Evolutionary conservation across 768 basidiomycete genomes (phyloP), one percentile per base, ranked within the genome.

Genomic region (Lactarius trivialis): DNA sequence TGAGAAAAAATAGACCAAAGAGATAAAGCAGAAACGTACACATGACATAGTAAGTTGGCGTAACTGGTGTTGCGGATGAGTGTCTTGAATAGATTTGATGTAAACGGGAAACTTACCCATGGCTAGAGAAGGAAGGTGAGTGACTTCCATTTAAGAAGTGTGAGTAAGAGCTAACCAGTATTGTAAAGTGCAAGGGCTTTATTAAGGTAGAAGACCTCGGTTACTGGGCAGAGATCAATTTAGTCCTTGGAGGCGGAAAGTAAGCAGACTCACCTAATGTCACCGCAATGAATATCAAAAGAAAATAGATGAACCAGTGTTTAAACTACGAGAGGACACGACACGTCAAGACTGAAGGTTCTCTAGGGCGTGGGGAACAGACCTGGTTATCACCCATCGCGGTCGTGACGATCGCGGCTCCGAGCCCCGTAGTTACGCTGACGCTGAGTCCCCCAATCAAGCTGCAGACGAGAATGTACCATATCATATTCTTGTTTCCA

Each of bases 381-480:
- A 84, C 89, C 81, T 92, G 91, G 73, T 89, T 93, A 65, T 89
- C 78, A 41, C 89, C 89, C 76, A 80, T 76, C 5, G 79, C 83
- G 45, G 84, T 84, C 54, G 88, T 85, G 30, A 99, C 87, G 68
- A 98, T 97, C 24, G 93, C 88, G 48, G 91, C 79, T 50, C 97
- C 94, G 39, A 98, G 81, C 36, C 97, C 96, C 34, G 93, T 94
- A 15, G 95, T 96, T 58, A 96, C 95, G 68, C 89, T 92, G 67
- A 96, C 93, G 60, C 88, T 91, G 53, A 96, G 87, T 0, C 97
- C 97, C 19, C 97, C 97, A 70, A 99, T 98, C 82, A 98, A 86
- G 65, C 89, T 92, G 75, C 97, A 99, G 50, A 99, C 91, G 45
- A 81, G 78, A 66, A 98, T 95, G 73, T 96, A 92, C 90, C 91